Evolutionary conservation across 2,329 filamentous ascomycete genomes (phyloP), one percentile per base, ranked within the genome.

Genomic region (Cercospora canescens): DNA sequence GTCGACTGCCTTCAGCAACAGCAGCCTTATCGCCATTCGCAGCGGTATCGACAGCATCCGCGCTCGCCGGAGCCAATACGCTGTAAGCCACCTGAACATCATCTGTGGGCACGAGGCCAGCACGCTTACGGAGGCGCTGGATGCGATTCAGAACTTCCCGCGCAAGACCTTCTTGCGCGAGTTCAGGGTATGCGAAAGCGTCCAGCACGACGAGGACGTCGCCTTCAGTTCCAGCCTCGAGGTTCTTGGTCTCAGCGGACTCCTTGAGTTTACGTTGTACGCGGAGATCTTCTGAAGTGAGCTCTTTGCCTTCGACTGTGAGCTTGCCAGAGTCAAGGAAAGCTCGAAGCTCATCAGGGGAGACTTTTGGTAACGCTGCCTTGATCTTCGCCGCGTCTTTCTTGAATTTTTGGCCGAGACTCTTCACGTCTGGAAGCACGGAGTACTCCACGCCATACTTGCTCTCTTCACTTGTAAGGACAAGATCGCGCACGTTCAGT

Each of bases 51-150:
- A 60, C 65, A 14, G 69, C 71, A 41, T 71, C 67, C 6, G 65
- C 62, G 21, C 60, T 55, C 3, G 52, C 34, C 16, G 74, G 72
- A 7, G 87, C 85, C 57, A 96, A 81, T 5, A 98, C 88, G 65
- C 85, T 85, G 81, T 97, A 98, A 79, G 96, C 91, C 91, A 99
- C 97, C 81, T 91, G 92, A 69, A 99, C 89, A 76, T 98, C 95
- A 76, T 99, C 95, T 0, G 94, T 98, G 1, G 93, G 89, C 69
- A 94, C 88, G 60, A 99, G 84, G 0, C 93, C 93, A 7, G 94
- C 94, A 83, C 95, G 95, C 87, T 99, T 99, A 71, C 95, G 89
- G 69, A 98, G 84, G 71, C 92, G 88, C 81, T 99, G 95, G 24
- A 99, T 91, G 45, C 94, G 89, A 79, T 96, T 91, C 82, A 99